These are phyloP conservation scores for Tagetes patula DNA, from an alignment of 129 eudicot species.

Conservation along the genomic window DNA sequence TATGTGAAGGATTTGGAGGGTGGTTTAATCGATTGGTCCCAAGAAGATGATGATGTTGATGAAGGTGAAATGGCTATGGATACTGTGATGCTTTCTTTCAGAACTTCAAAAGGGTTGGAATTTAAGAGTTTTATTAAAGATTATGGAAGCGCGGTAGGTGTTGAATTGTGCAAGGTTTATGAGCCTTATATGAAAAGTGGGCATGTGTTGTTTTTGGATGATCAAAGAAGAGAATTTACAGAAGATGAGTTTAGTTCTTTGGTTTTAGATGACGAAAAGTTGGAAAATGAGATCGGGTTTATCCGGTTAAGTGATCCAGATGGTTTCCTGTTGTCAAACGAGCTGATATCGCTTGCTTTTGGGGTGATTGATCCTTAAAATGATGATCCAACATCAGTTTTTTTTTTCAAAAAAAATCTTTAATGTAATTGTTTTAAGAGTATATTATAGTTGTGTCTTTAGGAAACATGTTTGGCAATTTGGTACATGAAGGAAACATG, in stretches of 20 bases:
- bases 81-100: conserved; percentile 75
- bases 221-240: conserved; percentile 47
- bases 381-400: conserved; percentile 7
- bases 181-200: conserved; percentile 79
- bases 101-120: conserved; percentile 84
- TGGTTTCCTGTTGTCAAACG: conserved; percentile 83
- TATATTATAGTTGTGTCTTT: conserved; percentile 11
- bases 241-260: conserved; percentile 49
- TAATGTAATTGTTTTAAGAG: conserved; percentile 10
- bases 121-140: conserved; percentile 56
- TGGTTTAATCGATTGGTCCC: conserved; percentile 35
- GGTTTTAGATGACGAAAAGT: conserved; percentile 43
- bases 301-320: conserved; percentile 91
- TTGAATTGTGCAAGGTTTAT: conserved; percentile 64
- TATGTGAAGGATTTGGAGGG: conserved; percentile 68
- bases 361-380: conserved; percentile 59
- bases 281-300: conserved; percentile 47
- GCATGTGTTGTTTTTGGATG: conserved; percentile 68
- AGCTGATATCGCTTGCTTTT: conserved; percentile 84
- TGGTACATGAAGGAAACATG: conserved; percentile 2
- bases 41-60: conserved; percentile 42
- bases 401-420: conserved; percentile 13
- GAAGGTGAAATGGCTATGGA: conserved; percentile 68
- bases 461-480: conserved; percentile 18
- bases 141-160: conserved; percentile 52